phyloP scores from a whole-genome alignment of 2,329 filamentous ascomycete genomes.

The Fusarium continuum region DNA sequence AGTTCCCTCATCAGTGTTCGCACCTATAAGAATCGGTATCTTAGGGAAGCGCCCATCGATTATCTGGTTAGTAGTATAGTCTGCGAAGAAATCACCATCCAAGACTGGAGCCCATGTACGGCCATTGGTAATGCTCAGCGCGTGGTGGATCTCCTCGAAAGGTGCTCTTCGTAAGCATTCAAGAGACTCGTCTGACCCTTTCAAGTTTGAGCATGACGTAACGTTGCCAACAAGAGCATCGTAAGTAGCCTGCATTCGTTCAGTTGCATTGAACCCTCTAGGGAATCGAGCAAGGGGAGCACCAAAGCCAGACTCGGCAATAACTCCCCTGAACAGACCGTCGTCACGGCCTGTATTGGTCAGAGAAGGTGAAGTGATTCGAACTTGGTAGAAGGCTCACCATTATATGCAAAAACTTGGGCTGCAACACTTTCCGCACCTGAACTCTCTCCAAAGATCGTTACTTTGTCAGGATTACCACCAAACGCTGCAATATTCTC shows the following conservation, averaged over 20 bases:
- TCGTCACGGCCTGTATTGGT: conserved; percentile 53
- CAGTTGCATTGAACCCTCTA: conserved; percentile 45
- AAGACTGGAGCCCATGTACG: conserved; percentile 43
- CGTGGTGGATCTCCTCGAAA: conserved; percentile 43
- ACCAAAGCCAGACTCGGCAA: conserved; percentile 59
- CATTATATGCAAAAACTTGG: conserved; percentile 43
- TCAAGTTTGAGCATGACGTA: conserved; percentile 30
- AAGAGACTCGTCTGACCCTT: conserved; percentile 38
- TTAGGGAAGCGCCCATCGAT: conserved; percentile 46
- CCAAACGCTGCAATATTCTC: conserved; percentile 58
- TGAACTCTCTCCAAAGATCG: conserved; percentile 61
- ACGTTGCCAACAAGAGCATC: conserved; percentile 44
- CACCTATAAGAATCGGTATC: conserved; percentile 49
- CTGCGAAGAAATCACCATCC: conserved; percentile 50
- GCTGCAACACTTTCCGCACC: conserved; percentile 47
- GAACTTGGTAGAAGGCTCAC: conserved; percentile 26
- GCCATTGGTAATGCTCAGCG: conserved; percentile 10
- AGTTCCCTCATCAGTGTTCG: conserved; percentile 48
- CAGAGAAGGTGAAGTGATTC: background rate
- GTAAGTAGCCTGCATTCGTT: conserved; percentile 41
- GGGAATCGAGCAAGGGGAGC: conserved; percentile 43
- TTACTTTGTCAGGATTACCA: conserved; percentile 57
- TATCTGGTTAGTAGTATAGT: conserved; percentile 46
- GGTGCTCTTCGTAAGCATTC: conserved; percentile 43
- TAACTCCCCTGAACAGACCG: conserved; percentile 60